Evolutionary conservation across 495 filamentous ascomycete species (phyloP).

Genomic region (Diplogelasinospora grovesii): DNA sequence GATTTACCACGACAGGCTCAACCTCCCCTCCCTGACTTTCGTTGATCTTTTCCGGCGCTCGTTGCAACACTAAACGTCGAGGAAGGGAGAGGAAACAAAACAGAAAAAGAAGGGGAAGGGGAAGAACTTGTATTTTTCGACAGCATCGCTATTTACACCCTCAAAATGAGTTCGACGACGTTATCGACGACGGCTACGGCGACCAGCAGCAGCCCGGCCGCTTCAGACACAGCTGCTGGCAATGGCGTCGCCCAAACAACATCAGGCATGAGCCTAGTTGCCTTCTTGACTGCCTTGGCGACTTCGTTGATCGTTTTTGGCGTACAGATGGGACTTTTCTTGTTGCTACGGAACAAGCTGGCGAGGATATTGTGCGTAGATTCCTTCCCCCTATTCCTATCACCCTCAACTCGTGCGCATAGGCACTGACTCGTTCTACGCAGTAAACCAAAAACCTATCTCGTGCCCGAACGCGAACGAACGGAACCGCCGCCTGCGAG

Average conservation of each 20-base stretch:
- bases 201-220: background rate
- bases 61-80: too few species aligned
- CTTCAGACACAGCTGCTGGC: background rate
- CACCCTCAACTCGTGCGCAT: background rate
- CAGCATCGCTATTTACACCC: too few species aligned
- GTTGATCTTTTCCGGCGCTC: too few species aligned
- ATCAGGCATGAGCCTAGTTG: constrained; percentile 48
- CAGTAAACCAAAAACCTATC: constrained; percentile 81
- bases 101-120: too few species aligned
- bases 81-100: too few species aligned
- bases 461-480: constrained; percentile 82
- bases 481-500: constrained; percentile 64
- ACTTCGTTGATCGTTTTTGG: constrained; percentile 69
- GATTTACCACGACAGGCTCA: too few species aligned
- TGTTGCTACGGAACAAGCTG: constrained; percentile 70
- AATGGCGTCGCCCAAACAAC: constrained; percentile 32
- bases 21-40: too few species aligned
- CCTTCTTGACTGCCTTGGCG: constrained; percentile 71
- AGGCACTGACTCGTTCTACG: constrained; percentile 3
- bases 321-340: constrained; percentile 67
- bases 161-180: constrained; percentile 2
- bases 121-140: too few species aligned
- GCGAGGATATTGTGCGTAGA: constrained; percentile 75
- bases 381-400: background rate
- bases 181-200: constrained; percentile 1